Base-by-base conservation (phyloP, 768 basidiomycete species). In the Lentinula lateritia region DNA sequence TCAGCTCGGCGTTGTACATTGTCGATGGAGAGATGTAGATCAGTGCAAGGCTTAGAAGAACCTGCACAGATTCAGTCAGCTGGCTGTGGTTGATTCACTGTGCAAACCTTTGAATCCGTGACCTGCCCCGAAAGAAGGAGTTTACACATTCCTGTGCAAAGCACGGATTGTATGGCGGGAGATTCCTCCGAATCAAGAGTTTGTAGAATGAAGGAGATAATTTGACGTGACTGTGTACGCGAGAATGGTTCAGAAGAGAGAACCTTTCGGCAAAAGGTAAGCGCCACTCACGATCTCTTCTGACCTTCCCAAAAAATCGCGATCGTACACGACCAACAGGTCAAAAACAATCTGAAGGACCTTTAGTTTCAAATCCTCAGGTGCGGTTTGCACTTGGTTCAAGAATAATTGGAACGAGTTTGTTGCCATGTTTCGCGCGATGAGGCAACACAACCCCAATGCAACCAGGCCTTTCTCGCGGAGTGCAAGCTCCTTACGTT, bases 291-390 rank as follows among this genome's bases (percentile, higher is more conserved):
- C 80, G 23, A 78, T 74, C 39, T 80, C 80, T 69, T 70, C 78
- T 41, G 66, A 76, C 16, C 79, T 75, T 28, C 80, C 80, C 63
- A 91, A 78, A 70, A 94, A 90, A 60, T 89, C 88, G 50, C 82
- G 79, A 62, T 95, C 93, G 66, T 98, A 92, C 58, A 96, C 86
- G 80, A 97, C 87, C 66, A 98, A 73, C 58, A 97, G 75, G 71
- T 98, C 96, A 68, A 98, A 93, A 15, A 97, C 78, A 56, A 95
- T 84, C 68, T 95, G 89, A 45, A 97, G 75, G 1, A 93, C 86
- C 62, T 88, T 86, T 35, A 89, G 74, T 72, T 88, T 89, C 62
- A 97, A 80, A 15, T 88, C 82, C 57, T 88, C 87, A 2, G 92
- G 88, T 1, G 90, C 86, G 32, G 81, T 79, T 66, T 91, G 85